Base-by-base conservation (phyloP, 1,284 basidiomycete genomes). In the Cryptococcus sp. region DNA sequence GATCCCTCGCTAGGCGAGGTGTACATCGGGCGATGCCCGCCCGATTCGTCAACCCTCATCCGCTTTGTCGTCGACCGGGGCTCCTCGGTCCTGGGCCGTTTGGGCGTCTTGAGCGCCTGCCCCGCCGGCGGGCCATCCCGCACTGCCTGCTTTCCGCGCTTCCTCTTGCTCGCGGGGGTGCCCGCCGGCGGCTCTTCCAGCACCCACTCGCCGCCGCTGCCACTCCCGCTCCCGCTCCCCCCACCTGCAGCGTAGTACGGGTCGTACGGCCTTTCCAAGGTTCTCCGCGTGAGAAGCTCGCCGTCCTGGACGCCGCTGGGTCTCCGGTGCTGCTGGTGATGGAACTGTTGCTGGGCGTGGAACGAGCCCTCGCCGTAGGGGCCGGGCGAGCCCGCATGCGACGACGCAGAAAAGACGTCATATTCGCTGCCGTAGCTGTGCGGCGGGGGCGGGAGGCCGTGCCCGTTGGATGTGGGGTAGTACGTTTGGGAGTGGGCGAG, bases 31-130 rank as follows among this genome's bases (percentile, higher is more conserved):
- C 21, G 43, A 23, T 24, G 51, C 21, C 16, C 44, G 56, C n/a
- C 47, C 56, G 46, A 42, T 3, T 55, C 52, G 13, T 62, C 60
- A 18, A 57, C 39, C 42, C 53, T 61, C 46, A 57, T 48, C 45
- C 63, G 51, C 44, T 66, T 68, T 39, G 53, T 16, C 3, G 47
- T 20, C 12, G 35, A 13, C 28, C 36, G 21, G 15, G 33, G 57
- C 52, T 52, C 60, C 46, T 40, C 45, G 23, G 28, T 51, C 44
- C 47, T 62, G 3, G 43, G 24, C 40, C 63, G 44, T 42, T 66
- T 66, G 1, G 66, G 68, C 15, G 68, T 66, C 49, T 64, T 62
- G 12, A 63, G n/a, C 18, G 52, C 49, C 44, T 60, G 60, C 15
- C 53, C 59, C 1, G 46, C 28, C 5, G 53, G 52, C 12, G 60